Evolutionary conservation across 768 basidiomycete species (phyloP), one percentile per base, ranked within the genome.

Genomic region (Naganishia vaughanmartiniae): DNA sequence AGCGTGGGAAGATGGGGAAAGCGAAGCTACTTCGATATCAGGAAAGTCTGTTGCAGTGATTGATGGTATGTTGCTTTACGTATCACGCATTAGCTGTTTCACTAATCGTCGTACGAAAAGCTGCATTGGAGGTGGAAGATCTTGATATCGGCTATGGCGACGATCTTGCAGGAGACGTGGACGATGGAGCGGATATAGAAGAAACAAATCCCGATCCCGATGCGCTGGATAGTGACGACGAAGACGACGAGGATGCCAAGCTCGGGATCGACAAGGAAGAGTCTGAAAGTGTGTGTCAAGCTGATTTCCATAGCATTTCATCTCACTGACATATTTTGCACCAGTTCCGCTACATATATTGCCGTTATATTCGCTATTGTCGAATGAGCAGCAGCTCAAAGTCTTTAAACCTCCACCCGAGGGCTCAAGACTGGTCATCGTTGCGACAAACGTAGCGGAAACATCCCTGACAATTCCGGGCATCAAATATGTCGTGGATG

Each of bases 401-500:
- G 94, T 97, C 2, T 99, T 99, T 78, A 83, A 88, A 70, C 84
- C 89, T 0, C 92, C 94, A 15, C 96, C 96, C 0, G 81, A 84
- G 5, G 90, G 89, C 6, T 83, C 84, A 70, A 90, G 96, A 42
- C 85, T 99, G 4, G 93, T 98, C 17, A 92, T 98, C 19, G 89
- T 99, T 6, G 88, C 95, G 1, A 98, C 95, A 1, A 97, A 98
- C 78, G 90, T 97, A 31, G 95, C 95, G 0, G 95, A 98, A 80
- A 98, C 95, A 0, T 96, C 95, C 9, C 84, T 98, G 36, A 98
- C 95, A 0, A 99, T 99, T 70, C 95, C 95, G 30, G 91, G 91
- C 7, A 94, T 99, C 75, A 90, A 91, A 19, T 99, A 99, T 81
- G 95, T 99, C n/a, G 88, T 99, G 33, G 95, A 99, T 78, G 90